Conservation (phyloP, 495 filamentous ascomycete species). For the Cairneyella variabilis region DNA sequence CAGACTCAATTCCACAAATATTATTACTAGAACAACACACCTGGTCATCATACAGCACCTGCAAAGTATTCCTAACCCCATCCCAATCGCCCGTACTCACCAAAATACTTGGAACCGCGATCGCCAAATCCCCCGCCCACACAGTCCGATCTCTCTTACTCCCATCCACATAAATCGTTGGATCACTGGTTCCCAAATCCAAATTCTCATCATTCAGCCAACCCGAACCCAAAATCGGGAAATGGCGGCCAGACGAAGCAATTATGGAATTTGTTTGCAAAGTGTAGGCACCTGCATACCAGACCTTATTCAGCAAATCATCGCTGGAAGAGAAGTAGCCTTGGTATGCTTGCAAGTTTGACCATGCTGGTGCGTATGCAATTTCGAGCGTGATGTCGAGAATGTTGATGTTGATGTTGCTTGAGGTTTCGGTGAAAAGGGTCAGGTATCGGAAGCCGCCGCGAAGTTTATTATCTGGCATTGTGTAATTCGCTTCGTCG, state of each 20-base stretch:
- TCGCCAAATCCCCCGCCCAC: conserved; percentile 58
- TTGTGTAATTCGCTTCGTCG: too few relatives aligned
- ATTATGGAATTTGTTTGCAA: conserved; percentile 56
- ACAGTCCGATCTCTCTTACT: conserved; percentile 56
- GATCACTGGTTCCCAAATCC: conserved; percentile 35
- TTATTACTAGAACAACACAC: conserved; percentile 3
- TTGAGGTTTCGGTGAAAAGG: conserved; percentile 39
- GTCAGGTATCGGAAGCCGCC: conserved; percentile 60
- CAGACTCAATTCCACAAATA: neutral
- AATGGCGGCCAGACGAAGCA: conserved; percentile 46
- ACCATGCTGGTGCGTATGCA: conserved; percentile 53
- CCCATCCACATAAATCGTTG: conserved; percentile 46
- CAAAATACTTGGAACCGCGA: conserved; percentile 52
- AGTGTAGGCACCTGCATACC: conserved; percentile 63
- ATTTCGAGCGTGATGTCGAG: conserved; percentile 46
- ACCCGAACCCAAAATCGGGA: conserved; percentile 42
- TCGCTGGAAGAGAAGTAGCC: conserved; percentile 61
- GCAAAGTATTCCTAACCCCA: conserved; percentile 57
- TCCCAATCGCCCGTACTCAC: conserved; percentile 58
- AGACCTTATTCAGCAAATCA: conserved; percentile 55
- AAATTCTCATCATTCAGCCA: conserved; percentile 31
- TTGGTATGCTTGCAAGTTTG: conserved; percentile 40
- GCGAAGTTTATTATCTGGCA: conserved; percentile 49
- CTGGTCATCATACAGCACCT: conserved; percentile 51
- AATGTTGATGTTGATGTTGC: conserved; percentile 29